These are phyloP conservation scores for Neurospora tetraspora DNA, from an alignment of 495 filamentous ascomycete genomes.

Conservation along the genomic window DNA sequence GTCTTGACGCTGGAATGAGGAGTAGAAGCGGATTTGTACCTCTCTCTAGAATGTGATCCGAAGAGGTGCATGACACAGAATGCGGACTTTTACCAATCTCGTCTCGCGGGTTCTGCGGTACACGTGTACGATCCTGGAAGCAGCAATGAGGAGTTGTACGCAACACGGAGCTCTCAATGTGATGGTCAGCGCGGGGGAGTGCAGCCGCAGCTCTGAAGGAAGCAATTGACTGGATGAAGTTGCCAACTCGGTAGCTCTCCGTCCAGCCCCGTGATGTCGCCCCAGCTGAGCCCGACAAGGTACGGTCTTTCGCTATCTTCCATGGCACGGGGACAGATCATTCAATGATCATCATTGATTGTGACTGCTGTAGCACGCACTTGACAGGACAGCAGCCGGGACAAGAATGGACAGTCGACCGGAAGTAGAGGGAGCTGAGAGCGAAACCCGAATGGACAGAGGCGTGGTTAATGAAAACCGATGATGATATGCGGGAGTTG, in stretches of 20 bases:
- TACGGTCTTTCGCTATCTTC: too few relatives aligned
- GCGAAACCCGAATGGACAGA: not conserved
- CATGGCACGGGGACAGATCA: too few relatives aligned
- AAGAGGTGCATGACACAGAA: not conserved
- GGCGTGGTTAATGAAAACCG: too few relatives aligned
- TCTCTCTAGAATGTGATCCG: not conserved
- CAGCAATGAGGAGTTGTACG: not conserved
- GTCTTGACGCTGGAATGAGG: not conserved
- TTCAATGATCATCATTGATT: too few relatives aligned
- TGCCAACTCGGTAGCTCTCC: not conserved
- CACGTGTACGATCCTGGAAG: not conserved
- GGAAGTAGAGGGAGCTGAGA: not conserved
- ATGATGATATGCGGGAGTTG: not conserved
- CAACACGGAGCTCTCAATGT: not conserved
- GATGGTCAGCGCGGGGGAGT: not conserved
- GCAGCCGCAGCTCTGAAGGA: not conserved
- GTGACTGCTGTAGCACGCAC: not conserved
- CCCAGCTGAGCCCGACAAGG: not conserved
- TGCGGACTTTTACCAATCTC: not conserved
- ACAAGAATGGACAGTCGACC: not conserved
- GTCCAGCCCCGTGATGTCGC: not conserved
- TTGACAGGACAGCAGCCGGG: not conserved
- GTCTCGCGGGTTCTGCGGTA: not conserved
- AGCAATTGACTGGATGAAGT: not conserved
- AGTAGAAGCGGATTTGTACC: not conserved